Evolutionary conservation across 2,329 filamentous ascomycete species (phyloP).

Genomic region (Fusarium burgessii): DNA sequence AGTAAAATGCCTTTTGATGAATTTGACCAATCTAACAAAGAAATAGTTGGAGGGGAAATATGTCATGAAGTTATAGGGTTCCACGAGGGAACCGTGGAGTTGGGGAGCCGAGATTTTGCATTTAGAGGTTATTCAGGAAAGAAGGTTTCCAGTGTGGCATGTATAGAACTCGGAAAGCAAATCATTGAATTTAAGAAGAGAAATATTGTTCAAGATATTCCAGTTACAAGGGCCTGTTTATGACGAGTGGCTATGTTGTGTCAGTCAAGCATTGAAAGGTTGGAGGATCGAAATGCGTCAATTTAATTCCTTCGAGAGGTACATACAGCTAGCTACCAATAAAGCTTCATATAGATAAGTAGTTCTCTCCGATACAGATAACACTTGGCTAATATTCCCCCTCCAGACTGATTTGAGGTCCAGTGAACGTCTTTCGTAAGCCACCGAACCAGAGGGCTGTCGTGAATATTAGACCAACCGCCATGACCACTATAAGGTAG

Average conservation of each 20-base stretch:
- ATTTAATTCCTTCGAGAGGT: too few species aligned
- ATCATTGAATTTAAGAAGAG: too few species aligned
- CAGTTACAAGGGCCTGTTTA: too few species aligned
- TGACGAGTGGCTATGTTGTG: too few species aligned
- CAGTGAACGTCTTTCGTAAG: slow-evolving; percentile 39
- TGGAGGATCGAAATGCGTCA: too few species aligned
- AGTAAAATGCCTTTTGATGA: background rate
- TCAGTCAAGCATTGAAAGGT: too few species aligned
- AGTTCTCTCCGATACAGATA: accelerated
- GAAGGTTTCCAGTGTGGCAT: accelerated
- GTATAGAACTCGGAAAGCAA: too few species aligned
- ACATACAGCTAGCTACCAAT: background rate
- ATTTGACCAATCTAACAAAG: background rate
- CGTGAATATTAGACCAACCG: slow-evolving; percentile 36
- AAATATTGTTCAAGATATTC: too few species aligned
- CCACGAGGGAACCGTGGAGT: accelerated
- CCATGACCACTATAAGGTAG: slow-evolving; percentile 45
- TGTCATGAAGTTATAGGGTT: slow-evolving; percentile 24
- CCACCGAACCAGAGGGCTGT: slow-evolving; percentile 36
- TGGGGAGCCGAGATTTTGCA: background rate
- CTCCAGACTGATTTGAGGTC: slow-evolving; percentile 24
- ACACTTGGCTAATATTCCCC: slow-evolving; percentile 1
- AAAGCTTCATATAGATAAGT: accelerated
- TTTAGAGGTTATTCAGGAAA: background rate
- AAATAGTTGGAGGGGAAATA: slow-evolving; percentile 30